Evolutionary conservation across 768 basidiomycete species (phyloP).

Genomic region (Solioccasus polychromus): DNA sequence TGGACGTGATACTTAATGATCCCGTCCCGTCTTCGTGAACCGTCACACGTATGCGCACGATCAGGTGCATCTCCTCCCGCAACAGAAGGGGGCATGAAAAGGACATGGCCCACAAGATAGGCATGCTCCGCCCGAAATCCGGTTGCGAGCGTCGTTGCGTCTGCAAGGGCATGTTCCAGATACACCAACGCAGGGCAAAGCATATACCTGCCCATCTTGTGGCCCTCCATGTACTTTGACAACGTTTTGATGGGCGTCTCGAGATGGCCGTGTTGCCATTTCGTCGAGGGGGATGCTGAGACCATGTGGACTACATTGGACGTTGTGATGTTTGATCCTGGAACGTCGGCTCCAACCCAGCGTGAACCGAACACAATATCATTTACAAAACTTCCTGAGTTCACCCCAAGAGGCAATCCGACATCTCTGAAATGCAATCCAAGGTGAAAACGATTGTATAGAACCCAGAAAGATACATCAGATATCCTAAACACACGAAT

Average conservation of each 20-base stretch:
- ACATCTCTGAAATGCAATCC: too few relatives aligned
- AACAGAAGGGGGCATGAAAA: constrained; percentile 46
- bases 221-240: too few relatives aligned
- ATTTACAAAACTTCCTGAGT: constrained; percentile 60
- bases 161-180: too few relatives aligned
- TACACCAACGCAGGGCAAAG: too few relatives aligned
- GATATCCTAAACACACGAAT: background rate
- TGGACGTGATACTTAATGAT: constrained; percentile 48
- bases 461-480: constrained; percentile 47
- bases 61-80: constrained; percentile 45
- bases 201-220: too few relatives aligned
- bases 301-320: constrained; percentile 62
- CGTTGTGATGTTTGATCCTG: constrained; percentile 75
- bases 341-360: constrained; percentile 71
- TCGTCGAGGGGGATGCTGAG: too few relatives aligned
- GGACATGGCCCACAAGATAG: too few relatives aligned
- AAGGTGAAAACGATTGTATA: constrained; percentile 53
- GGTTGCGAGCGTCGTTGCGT: too few relatives aligned
- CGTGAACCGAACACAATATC: constrained; percentile 62
- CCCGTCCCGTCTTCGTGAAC: constrained; percentile 35
- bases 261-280: too few relatives aligned
- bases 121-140: too few relatives aligned
- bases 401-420: constrained; percentile 31
- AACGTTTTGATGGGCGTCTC: too few relatives aligned
- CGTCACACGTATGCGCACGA: too few relatives aligned